These are phyloP conservation scores for Brassica juncea DNA, from an alignment of 345 rosid genomes.

Conservation along the genomic window DNA sequence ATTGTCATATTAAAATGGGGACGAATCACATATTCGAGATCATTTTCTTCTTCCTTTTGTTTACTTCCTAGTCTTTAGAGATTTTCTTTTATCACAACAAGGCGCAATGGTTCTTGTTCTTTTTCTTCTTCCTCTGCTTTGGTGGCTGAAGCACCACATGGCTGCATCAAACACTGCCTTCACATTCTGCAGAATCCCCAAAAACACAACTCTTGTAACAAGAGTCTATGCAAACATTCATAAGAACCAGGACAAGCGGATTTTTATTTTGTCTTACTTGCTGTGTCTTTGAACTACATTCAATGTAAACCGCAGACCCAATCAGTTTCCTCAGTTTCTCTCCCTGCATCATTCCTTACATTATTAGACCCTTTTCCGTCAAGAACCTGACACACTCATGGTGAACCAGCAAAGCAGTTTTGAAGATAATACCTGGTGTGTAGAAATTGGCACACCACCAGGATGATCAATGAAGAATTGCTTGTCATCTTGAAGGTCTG, in stretches of 20 bases:
- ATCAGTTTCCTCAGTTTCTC: constrained; percentile 89
- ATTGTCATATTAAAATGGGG: constrained; percentile 27
- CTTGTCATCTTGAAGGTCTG: constrained; percentile 73
- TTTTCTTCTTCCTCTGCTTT: constrained; percentile 70
- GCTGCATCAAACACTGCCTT: constrained; percentile 84
- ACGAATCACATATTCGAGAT: constrained; percentile 30
- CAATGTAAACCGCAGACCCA: constrained; percentile 79
- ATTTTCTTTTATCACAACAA: constrained; percentile 53
- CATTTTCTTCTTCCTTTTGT: constrained; percentile 15
- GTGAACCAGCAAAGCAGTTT: background rate
- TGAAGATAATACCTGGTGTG: constrained; percentile 48
- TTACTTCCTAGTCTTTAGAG: constrained; percentile 20
- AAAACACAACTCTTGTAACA: background rate
- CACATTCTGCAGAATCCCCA: constrained; percentile 58
- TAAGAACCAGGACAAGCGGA: background rate
- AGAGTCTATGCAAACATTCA: constrained; percentile 6
- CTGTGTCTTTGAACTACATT: constrained; percentile 93
- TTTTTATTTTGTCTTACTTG: constrained; percentile 51
- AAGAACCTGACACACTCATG: background rate
- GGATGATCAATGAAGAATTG: constrained; percentile 75
- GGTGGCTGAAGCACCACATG: constrained; percentile 92
- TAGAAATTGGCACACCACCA: constrained; percentile 64
- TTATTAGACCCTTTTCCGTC: background rate
- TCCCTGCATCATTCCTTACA: constrained; percentile 51
- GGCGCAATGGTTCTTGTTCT: constrained; percentile 54